Conservation (phyloP, 2,329 filamentous ascomycete species). For the Monilinia fructigena region DNA sequence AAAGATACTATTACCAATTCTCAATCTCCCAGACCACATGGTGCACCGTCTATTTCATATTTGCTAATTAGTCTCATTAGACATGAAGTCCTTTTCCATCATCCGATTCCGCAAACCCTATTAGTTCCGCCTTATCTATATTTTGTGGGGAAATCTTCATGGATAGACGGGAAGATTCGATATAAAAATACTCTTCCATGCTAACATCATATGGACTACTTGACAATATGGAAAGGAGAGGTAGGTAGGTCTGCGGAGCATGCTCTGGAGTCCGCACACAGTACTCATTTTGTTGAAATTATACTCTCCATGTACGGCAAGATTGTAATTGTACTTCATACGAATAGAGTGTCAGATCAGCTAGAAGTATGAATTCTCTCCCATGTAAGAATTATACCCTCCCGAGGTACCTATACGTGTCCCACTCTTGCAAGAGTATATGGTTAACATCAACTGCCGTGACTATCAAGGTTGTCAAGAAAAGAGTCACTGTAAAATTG, state of each 20-base stretch:
- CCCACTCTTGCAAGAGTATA: neutral
- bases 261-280: too few species aligned
- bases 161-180: neutral
- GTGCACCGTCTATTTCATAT: neutral
- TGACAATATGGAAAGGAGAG: neutral
- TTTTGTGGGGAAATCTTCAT: constrained; percentile 11
- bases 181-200: constrained; percentile 15
- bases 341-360: too few species aligned
- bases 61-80: constrained; percentile 1
- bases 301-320: too few species aligned
- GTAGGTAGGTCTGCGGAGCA: too few species aligned
- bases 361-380: neutral
- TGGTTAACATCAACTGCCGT: too few species aligned
- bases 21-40: neutral
- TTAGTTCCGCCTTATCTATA: constrained; percentile 13
- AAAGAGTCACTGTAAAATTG: too few species aligned
- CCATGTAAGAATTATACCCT: neutral
- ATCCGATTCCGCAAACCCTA: constrained; percentile 19
- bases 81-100: constrained; percentile 14
- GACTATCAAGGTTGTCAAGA: constrained; percentile 11
- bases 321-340: too few species aligned
- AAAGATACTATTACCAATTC: constrained; percentile 5
- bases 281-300: too few species aligned
- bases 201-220: neutral
- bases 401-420: neutral